A percentile compares a stretch with the other conserved stretches of the same genome.
These are phyloP conservation scores for Nemania diffusa DNA, from an alignment of 2,329 filamentous ascomycete genomes.

Conservation along the genomic window DNA sequence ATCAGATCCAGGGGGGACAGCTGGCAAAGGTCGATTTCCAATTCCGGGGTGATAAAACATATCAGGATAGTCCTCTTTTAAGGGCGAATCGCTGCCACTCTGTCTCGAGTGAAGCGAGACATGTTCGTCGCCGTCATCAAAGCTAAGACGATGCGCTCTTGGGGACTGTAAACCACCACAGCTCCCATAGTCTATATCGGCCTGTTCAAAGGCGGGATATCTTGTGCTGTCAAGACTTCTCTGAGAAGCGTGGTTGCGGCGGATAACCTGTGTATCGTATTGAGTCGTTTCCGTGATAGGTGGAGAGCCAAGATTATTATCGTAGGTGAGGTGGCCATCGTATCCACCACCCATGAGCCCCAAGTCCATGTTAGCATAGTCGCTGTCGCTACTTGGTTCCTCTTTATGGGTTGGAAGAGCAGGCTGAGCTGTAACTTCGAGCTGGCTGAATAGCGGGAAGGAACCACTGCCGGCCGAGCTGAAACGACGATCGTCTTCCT, in stretches of 20 bases:
- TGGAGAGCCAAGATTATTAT: constrained; percentile 57
- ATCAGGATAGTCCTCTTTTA: constrained; percentile 81
- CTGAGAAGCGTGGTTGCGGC: constrained; percentile 51
- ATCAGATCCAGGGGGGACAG: constrained; percentile 72
- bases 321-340: constrained; percentile 62
- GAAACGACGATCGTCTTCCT: constrained; percentile 76
- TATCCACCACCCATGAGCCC: constrained; percentile 79
- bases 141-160: constrained; percentile 79
- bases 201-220: constrained; percentile 63
- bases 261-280: constrained; percentile 59
- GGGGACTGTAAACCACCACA: constrained; percentile 90
- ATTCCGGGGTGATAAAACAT: constrained; percentile 94
- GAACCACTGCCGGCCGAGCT: constrained; percentile 59
- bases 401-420: constrained; percentile 60
- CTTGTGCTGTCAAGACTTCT: constrained; percentile 55
- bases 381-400: constrained; percentile 74
- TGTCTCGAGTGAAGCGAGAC: constrained; percentile 66
- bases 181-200: constrained; percentile 84
- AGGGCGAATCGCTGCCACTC: constrained; percentile 72
- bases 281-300: constrained; percentile 54
- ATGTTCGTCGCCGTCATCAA: constrained; percentile 90
- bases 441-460: constrained; percentile 60
- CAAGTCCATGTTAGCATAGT: constrained; percentile 78
- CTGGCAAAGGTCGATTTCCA: constrained; percentile 70
- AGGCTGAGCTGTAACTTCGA: constrained; percentile 49